Percentiles rank a stretch among this genome's conserved stretches.
These are phyloP conservation scores for Beverwykella pulmonaria DNA, from an alignment of 495 filamentous ascomycete species.

Conservation along the genomic window DNA sequence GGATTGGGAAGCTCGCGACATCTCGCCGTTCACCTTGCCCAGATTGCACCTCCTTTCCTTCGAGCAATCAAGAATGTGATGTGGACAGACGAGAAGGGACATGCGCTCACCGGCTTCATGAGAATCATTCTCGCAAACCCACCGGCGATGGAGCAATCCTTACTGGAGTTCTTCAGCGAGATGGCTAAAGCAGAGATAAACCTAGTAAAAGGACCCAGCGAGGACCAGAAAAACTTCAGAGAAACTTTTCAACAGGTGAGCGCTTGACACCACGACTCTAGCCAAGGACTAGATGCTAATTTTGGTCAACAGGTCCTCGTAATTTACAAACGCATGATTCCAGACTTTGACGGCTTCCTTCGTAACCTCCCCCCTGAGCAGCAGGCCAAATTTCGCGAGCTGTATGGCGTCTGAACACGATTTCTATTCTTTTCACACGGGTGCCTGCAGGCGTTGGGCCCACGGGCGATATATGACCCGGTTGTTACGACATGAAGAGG, in stretches of 20 bases:
- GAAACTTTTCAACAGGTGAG: conserved; percentile 55
- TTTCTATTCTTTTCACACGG: conserved; percentile 19
- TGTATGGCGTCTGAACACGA: conserved; percentile 33
- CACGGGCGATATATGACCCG: neutral
- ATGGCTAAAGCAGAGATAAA: conserved; percentile 76
- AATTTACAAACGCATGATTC: conserved; percentile 83
- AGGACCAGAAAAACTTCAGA: conserved; percentile 52
- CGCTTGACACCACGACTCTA: conserved; percentile 12
- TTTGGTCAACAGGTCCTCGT: conserved; percentile 60
- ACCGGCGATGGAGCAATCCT: conserved; percentile 82
- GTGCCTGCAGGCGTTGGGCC: conserved; percentile 26
- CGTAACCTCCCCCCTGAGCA: conserved; percentile 60
- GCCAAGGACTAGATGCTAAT: conserved; percentile 11
- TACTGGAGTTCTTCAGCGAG: conserved; percentile 75
- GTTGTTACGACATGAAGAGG: conserved; percentile 6
- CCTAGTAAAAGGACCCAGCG: conserved; percentile 55
- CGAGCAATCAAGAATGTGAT: conserved; percentile 80
- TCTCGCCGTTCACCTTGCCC: conserved; percentile 78
- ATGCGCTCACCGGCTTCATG: conserved; percentile 88
- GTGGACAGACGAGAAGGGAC: conserved; percentile 90
- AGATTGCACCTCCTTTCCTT: conserved; percentile 80
- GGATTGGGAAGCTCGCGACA: conserved; percentile 78
- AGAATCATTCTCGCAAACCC: conserved; percentile 84
- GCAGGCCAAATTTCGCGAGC: conserved; percentile 26
- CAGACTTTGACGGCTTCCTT: conserved; percentile 80